Evolutionary conservation across 805 yeast species (phyloP).

Genomic region (Diddensiella santjacobensis): DNA sequence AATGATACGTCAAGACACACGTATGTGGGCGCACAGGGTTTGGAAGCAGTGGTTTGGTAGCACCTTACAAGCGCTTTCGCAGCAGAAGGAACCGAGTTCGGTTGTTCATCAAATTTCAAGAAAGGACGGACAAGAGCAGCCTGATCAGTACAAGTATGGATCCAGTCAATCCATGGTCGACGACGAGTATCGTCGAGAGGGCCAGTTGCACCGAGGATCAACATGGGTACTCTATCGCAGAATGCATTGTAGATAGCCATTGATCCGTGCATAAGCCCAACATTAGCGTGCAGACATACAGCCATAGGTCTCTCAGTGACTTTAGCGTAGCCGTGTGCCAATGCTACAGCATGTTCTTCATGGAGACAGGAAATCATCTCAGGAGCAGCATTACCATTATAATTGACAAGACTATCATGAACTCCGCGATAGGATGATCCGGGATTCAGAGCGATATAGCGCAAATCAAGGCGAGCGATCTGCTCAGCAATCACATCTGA

Average conservation of each 20-base stretch:
- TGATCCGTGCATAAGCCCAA: conserved; percentile 1
- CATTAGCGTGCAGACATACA: conserved; percentile 1
- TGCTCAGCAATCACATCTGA: conserved; percentile 1
- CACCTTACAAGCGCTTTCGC: background rate
- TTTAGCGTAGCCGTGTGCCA: conserved; percentile 2
- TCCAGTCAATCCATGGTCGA: conserved; percentile 3
- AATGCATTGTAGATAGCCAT: conserved; percentile 4
- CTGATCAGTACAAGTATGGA: conserved; percentile 4
- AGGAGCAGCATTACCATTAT: background rate
- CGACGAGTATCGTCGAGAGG: conserved; percentile 1
- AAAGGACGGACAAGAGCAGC: conserved; percentile 3
- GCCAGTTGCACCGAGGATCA: conserved; percentile 1
- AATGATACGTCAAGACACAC: background rate
- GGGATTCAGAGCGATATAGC: background rate
- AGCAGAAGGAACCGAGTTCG: background rate
- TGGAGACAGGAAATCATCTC: conserved; percentile 3
- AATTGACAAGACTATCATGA: conserved; percentile 3
- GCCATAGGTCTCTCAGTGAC: conserved; percentile 2
- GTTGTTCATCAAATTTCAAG: conserved; percentile 2
- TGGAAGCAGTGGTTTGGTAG: background rate
- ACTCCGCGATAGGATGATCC: conserved; percentile 2
- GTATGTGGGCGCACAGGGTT: background rate
- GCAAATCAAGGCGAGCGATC: background rate
- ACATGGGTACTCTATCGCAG: background rate
- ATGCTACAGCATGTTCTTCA: conserved; percentile 1